Evolutionary conservation across 768 basidiomycete genomes (phyloP), one percentile per base, ranked within the genome.

Genomic region (Clathrus columnatus): DNA sequence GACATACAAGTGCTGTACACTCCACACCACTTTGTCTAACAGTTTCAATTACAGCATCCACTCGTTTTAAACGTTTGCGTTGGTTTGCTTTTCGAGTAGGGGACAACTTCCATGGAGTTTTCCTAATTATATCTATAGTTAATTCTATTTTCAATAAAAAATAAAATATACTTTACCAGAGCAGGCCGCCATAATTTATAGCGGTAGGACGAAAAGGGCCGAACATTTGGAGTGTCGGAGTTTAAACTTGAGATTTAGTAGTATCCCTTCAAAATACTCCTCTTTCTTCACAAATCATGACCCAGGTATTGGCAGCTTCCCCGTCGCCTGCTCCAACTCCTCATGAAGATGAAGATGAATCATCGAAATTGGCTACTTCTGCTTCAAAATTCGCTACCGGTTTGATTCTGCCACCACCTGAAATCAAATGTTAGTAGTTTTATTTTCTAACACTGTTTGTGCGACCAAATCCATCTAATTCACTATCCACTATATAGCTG

Each of bases 381-480:
- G 43, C 36, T 36, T 36, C 44, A 14, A 75, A 87, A 64, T 91
- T 88, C 65, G 75, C 85, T 20, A 85, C 78, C 56, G 92, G 92
- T 46, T 81, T 97, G 64, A 97, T 98, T 71, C 84, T 94, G 23
- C 95, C 95, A 60, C 92, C 95, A 1, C 92, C 91, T 32, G 94
- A 95, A 68, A 93, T 97, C 64, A 91, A 95, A 76, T 85, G 92
- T 84, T 62, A 69, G 84, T 73, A 29, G 5, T 47, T 17, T 29
- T 43, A 28, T 55, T 53, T 56, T 41, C 26, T 43, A 10, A 32
- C 41, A 54, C 50, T 17, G 43, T 24, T 30, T 21, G 42, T 27
- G n/a, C n/a, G n/a, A n/a, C n/a, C n/a, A n/a, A n/a, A n/a, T n/a
- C n/a, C n/a, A n/a, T n/a, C n/a, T n/a, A n/a, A 64, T 36, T 23